Evolutionary conservation across 75 land plant genomes (phyloP).

Genomic region (Picea sitchensis): DNA sequence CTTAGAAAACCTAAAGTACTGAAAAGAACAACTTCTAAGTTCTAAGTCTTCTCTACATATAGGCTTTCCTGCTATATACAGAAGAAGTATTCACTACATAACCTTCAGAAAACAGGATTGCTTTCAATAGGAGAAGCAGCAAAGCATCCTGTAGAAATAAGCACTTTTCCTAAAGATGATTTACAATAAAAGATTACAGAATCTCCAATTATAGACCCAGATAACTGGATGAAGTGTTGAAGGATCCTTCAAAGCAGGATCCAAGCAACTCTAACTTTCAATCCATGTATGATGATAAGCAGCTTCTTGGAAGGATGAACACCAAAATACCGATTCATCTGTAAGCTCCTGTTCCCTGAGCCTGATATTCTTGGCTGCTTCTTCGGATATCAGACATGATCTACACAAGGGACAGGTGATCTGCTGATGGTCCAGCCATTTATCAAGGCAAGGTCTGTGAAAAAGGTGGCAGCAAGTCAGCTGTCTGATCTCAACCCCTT

Average conservation of each 20-base stretch:
- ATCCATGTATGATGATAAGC: conserved; percentile 5
- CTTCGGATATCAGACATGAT: conserved; percentile 44
- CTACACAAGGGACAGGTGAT: conserved; percentile 75
- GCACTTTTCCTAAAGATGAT: neutral
- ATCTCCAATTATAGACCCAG: neutral
- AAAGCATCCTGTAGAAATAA: neutral
- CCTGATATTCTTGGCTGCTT: conserved; percentile 9
- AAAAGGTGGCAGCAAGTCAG: conserved; percentile 70
- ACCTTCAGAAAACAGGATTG: neutral
- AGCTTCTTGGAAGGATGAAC: conserved; percentile 6
- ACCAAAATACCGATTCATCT: neutral
- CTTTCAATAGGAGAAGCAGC: neutral
- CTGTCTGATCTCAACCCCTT: conserved; percentile 38
- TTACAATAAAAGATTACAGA: neutral
- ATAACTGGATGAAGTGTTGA: neutral
- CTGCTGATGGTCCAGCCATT: conserved; percentile 77
- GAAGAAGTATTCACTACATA: neutral
- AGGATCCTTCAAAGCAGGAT: neutral
- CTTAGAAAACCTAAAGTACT: neutral
- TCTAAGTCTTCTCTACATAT: neutral
- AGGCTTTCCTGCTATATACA: conserved; percentile 14
- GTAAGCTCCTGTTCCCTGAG: neutral
- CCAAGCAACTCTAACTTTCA: neutral
- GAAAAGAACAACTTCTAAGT: neutral
- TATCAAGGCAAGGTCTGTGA: conserved; percentile 68